Percentiles rank a stretch among this genome's conserved stretches.
phyloP scores from a whole-genome alignment of 768 basidiomycete genomes.

The Panaeolus cyanescens region DNA sequence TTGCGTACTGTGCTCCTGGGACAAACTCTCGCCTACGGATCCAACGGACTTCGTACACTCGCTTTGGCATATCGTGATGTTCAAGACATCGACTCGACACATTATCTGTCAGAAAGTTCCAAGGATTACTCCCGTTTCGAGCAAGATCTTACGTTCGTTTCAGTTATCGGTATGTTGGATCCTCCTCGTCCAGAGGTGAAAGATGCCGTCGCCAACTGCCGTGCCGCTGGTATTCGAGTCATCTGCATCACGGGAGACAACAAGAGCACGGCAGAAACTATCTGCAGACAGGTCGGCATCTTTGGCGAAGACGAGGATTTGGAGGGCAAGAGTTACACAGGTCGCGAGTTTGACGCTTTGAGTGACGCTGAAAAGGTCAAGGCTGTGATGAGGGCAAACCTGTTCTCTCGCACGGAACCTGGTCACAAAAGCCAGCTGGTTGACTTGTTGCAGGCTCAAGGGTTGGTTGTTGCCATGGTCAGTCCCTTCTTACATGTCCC shows the following conservation, averaged over 20 bases:
- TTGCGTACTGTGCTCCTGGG: conserved; percentile 64
- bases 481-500: conserved; percentile 10
- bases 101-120: conserved; percentile 80
- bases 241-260: conserved; percentile 99
- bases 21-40: conserved; percentile 73
- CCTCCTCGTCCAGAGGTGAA: conserved; percentile 95
- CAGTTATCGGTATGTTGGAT: conserved; percentile 96
- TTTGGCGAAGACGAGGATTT: conserved; percentile 86
- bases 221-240: conserved; percentile 90
- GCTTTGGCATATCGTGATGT: conserved; percentile 87
- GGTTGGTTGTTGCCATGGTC: conserved; percentile 95
- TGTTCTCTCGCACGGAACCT: conserved; percentile 95
- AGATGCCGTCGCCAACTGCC: conserved; percentile 85
- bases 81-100: conserved; percentile 71
- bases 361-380: conserved; percentile 77
- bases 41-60: conserved; percentile 84
- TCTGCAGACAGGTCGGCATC: conserved; percentile 95
- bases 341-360: conserved; percentile 85
- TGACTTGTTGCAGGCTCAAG: conserved; percentile 88
- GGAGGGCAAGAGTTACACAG: conserved; percentile 95
- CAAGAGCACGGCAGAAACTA: conserved; percentile 96
- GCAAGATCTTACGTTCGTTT: conserved; percentile 89
- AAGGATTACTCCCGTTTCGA: conserved; percentile 91
- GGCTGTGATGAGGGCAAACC: conserved; percentile 84
- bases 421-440: conserved; percentile 94